Percentiles rank a stretch among this genome's conserved stretches.
These are phyloP conservation scores for Colletotrichum sp. DNA, from an alignment of 2,329 filamentous ascomycete species.

Conservation along the genomic window DNA sequence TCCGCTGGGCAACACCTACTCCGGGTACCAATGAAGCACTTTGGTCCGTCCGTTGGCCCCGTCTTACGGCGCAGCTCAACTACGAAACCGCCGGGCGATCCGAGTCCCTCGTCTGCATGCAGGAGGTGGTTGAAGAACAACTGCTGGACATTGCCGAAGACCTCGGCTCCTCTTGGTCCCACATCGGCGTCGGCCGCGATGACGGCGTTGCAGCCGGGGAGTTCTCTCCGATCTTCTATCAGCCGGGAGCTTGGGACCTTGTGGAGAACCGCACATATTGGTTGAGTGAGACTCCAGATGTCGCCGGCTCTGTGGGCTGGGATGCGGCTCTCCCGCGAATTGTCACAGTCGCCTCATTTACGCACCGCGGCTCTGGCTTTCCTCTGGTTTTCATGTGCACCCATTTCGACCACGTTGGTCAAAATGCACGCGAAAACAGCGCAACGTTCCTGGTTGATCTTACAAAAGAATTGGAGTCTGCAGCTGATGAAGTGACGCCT, in stretches of 20 bases:
- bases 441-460: slow-evolving; percentile 42
- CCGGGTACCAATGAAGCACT: slow-evolving; percentile 44
- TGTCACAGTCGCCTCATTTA: slow-evolving; percentile 51
- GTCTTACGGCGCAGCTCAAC: slow-evolving; percentile 41
- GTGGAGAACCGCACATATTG: slow-evolving; percentile 61
- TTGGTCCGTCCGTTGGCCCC: slow-evolving; percentile 42
- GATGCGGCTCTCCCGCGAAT: slow-evolving; percentile 47
- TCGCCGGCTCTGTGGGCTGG: slow-evolving; percentile 65
- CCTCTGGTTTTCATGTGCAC: slow-evolving; percentile 54
- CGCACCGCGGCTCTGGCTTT: slow-evolving; percentile 40
- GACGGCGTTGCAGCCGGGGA: slow-evolving; percentile 67
- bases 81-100: slow-evolving; percentile 36
- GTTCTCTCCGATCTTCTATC: slow-evolving; percentile 73
- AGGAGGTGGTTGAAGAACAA: slow-evolving; percentile 53
- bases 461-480: slow-evolving; percentile 28
- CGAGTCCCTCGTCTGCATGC: slow-evolving; percentile 48
- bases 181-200: slow-evolving; percentile 62
- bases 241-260: slow-evolving; percentile 55
- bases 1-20: slow-evolving; percentile 48
- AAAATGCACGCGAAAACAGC: slow-evolving; percentile 41
- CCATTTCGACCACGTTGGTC: slow-evolving; percentile 56
- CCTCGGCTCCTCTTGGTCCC: slow-evolving; percentile 51
- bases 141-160: slow-evolving; percentile 44
- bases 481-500: slow-evolving; percentile 10
- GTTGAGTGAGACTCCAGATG: slow-evolving; percentile 64